A percentile compares a stretch with the other conserved stretches of the same genome.
phyloP scores from a whole-genome alignment of 1,284 basidiomycete species.

The Irpex sp. region DNA sequence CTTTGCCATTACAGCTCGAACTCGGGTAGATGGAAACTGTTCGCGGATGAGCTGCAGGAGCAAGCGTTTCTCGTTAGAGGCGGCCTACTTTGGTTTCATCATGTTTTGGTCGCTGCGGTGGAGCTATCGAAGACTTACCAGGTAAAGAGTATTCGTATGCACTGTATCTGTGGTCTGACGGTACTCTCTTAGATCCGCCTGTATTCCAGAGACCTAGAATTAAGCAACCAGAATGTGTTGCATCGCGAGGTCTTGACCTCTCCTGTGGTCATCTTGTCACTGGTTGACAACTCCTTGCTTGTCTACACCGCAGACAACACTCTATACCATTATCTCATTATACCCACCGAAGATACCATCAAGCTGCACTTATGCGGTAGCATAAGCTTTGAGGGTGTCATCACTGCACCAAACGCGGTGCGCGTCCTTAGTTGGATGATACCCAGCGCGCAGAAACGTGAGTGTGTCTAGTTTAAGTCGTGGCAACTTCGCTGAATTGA shows the following conservation, averaged over 20 bases:
- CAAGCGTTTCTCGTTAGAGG: slow-evolving; percentile 86
- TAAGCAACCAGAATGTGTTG: slow-evolving; percentile 83
- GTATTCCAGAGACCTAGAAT: slow-evolving; percentile 91
- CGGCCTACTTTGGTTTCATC: slow-evolving; percentile 95
- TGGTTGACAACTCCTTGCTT: slow-evolving; percentile 95
- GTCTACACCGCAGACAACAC: slow-evolving; percentile 98
- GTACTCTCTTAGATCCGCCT: slow-evolving; percentile 67
- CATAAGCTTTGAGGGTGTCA: slow-evolving; percentile 91
- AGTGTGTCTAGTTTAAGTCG: slow-evolving; percentile 22
- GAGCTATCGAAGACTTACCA: slow-evolving; percentile 79
- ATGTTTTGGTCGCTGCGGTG: slow-evolving; percentile 88
- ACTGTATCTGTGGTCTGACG: neutral
- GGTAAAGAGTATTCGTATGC: slow-evolving; percentile 35
- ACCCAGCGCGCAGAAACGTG: slow-evolving; percentile 87
- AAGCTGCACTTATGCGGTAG: slow-evolving; percentile 89
- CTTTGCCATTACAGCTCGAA: slow-evolving; percentile 91
- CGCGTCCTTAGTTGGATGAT: slow-evolving; percentile 97
- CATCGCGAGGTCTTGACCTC: slow-evolving; percentile 78
- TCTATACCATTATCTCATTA: slow-evolving; percentile 88
- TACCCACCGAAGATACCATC: slow-evolving; percentile 80
- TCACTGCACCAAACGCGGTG: slow-evolving; percentile 81
- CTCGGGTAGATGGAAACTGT: slow-evolving; percentile 95
- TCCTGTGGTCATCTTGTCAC: slow-evolving; percentile 78
- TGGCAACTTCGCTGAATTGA: slow-evolving; percentile 11
- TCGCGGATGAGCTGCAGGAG: slow-evolving; percentile 82